Conservation (phyloP, 768 basidiomycete species). For the Dioszegia crocea region DNA sequence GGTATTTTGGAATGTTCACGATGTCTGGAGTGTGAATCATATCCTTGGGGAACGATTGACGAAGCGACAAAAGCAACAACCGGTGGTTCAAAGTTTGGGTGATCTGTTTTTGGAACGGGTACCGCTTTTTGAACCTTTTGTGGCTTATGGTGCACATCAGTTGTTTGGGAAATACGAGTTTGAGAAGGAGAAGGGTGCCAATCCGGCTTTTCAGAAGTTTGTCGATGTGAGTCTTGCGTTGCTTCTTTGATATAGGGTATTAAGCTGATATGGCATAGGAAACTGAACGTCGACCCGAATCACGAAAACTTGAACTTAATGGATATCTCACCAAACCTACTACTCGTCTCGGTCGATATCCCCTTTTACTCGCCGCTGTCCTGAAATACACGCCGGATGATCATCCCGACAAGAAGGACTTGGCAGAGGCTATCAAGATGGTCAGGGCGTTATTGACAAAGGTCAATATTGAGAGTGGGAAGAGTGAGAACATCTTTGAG, state of each 20-base stretch:
- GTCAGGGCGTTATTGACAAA: constrained; percentile 76
- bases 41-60: constrained; percentile 87
- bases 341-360: constrained; percentile 93
- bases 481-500: constrained; percentile 94
- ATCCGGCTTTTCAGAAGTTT: constrained; percentile 86
- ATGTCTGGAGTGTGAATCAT: constrained; percentile 86
- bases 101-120: constrained; percentile 85
- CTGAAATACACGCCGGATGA: constrained; percentile 88
- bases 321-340: constrained; percentile 98
- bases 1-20: constrained; percentile 96
- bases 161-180: constrained; percentile 98
- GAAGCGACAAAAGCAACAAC: constrained; percentile 91
- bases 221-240: constrained; percentile 68
- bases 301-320: constrained; percentile 92
- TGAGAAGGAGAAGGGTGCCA: constrained; percentile 93
- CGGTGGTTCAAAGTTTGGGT: constrained; percentile 84
- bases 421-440: constrained; percentile 71
- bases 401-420: constrained; percentile 71
- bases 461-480: constrained; percentile 91
- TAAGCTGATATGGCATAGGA: constrained; percentile 53
- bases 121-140: constrained; percentile 85
- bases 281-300: constrained; percentile 88
- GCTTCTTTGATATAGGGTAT: neutral
- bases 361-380: constrained; percentile 84
- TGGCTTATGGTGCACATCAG: constrained; percentile 92